These are phyloP conservation scores for Coprinopsis marcescibilis DNA, from an alignment of 768 basidiomycete species.

Conservation along the genomic window DNA sequence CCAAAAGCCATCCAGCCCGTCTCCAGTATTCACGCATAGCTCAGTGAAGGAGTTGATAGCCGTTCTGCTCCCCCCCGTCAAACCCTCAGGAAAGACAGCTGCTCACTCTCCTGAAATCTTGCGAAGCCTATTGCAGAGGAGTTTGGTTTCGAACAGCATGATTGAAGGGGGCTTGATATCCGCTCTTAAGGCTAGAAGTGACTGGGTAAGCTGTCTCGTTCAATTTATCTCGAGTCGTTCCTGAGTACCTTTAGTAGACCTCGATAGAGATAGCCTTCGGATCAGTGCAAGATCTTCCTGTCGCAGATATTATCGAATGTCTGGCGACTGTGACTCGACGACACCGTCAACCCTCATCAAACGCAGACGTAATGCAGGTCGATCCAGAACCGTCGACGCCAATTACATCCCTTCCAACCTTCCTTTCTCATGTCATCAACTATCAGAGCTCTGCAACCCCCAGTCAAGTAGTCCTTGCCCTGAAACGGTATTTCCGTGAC, in stretches of 20 bases:
- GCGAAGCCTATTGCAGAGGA: conserved; percentile 47
- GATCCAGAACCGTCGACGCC: conserved; percentile 21
- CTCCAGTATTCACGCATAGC: conserved; percentile 28
- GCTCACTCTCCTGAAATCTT: conserved; percentile 53
- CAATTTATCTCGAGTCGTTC: neutral
- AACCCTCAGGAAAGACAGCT: conserved; percentile 16
- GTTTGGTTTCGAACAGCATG: conserved; percentile 57
- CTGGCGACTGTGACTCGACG: conserved; percentile 39
- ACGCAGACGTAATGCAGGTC: conserved; percentile 38
- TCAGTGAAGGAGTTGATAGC: conserved; percentile 58
- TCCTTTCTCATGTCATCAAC: conserved; percentile 29
- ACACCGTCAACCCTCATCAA: conserved; percentile 23
- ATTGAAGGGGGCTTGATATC: conserved; percentile 52
- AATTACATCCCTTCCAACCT: conserved; percentile 29
- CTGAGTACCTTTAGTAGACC: conserved; percentile 22
- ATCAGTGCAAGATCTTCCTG: conserved; percentile 57
- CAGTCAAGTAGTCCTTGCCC: conserved; percentile 39
- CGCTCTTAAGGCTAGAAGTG: conserved; percentile 45
- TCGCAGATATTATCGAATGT: conserved; percentile 53
- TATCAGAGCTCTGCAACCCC: conserved; percentile 31
- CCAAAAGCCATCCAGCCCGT: neutral
- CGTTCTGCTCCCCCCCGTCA: conserved; percentile 38
- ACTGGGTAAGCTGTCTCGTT: conserved; percentile 53
- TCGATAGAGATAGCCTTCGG: conserved; percentile 47
- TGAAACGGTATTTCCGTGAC: conserved; percentile 44